Conservation (phyloP, 768 basidiomycete species). For the Lentinula detonsa region DNA sequence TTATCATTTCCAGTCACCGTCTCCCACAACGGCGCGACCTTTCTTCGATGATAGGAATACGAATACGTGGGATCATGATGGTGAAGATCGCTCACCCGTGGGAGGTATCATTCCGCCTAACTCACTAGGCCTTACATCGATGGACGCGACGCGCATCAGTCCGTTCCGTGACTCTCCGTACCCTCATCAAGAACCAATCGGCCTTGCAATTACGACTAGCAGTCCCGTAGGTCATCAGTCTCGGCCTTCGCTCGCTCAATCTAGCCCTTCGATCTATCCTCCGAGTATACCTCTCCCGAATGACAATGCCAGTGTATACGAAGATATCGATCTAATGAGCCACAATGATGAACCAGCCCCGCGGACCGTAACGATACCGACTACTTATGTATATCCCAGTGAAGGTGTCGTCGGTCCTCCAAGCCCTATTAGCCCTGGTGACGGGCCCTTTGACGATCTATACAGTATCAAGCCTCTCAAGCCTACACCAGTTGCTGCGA, state of each 20-base stretch:
- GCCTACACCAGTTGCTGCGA: not conserved
- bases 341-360: not conserved
- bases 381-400: not conserved
- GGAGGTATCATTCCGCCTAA: not conserved
- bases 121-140: not conserved
- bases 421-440: not conserved
- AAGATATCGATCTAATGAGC: constrained; percentile 10
- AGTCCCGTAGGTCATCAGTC: constrained; percentile 15
- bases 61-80: not conserved
- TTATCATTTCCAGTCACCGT: not conserved
- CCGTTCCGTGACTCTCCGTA: constrained; percentile 14
- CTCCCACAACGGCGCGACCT: not conserved
- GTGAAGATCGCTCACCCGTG: not conserved
- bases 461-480: not conserved
- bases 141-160: constrained; percentile 4
- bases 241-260: constrained; percentile 29
- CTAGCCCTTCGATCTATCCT: constrained; percentile 48
- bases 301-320: constrained; percentile 19
- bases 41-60: not conserved
- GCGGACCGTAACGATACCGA: not conserved
- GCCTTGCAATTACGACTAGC: constrained; percentile 17
- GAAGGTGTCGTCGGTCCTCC: not conserved
- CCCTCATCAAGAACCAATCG: constrained; percentile 5
- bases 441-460: not conserved
- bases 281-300: constrained; percentile 31